Evolutionary conservation across 441 rosid genomes (phyloP).

Genomic region (Croton setiger): DNA sequence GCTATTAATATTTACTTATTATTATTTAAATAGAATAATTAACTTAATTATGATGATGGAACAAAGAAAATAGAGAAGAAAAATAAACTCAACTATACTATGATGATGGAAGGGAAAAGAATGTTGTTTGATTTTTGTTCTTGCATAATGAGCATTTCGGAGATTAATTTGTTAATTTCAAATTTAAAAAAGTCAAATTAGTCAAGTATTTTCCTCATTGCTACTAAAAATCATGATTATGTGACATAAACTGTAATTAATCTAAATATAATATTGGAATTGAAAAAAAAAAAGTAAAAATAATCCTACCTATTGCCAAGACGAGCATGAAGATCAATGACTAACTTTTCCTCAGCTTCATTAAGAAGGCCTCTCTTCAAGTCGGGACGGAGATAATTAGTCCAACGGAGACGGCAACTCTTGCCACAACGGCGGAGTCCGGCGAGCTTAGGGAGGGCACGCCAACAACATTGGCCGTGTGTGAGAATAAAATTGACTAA

Average conservation of each 20-base stretch:
- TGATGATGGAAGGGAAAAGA: too few relatives aligned
- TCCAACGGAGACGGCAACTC: constrained; percentile 90
- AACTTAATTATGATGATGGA: background rate
- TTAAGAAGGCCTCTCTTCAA: constrained; percentile 82
- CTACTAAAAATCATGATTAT: background rate
- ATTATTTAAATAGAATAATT: background rate
- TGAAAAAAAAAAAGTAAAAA: background rate
- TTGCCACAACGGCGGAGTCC: constrained; percentile 81
- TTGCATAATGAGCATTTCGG: too few relatives aligned
- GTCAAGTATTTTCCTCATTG: background rate
- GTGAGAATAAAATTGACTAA: constrained; percentile 58
- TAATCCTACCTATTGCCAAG: constrained; percentile 64
- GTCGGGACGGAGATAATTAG: constrained; percentile 81
- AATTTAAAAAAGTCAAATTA: background rate
- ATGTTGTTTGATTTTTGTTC: too few relatives aligned
- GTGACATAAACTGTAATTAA: background rate
- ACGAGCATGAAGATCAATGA: constrained; percentile 69
- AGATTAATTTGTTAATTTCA: background rate
- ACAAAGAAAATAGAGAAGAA: background rate
- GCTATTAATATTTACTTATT: background rate
- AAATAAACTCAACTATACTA: too few relatives aligned
- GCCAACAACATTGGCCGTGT: constrained; percentile 94
- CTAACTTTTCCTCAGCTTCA: constrained; percentile 66
- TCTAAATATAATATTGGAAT: too few relatives aligned
- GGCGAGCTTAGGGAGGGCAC: constrained; percentile 82